These are phyloP conservation scores for Suillus weaverae DNA, from an alignment of 768 basidiomycete genomes.

Conservation along the genomic window DNA sequence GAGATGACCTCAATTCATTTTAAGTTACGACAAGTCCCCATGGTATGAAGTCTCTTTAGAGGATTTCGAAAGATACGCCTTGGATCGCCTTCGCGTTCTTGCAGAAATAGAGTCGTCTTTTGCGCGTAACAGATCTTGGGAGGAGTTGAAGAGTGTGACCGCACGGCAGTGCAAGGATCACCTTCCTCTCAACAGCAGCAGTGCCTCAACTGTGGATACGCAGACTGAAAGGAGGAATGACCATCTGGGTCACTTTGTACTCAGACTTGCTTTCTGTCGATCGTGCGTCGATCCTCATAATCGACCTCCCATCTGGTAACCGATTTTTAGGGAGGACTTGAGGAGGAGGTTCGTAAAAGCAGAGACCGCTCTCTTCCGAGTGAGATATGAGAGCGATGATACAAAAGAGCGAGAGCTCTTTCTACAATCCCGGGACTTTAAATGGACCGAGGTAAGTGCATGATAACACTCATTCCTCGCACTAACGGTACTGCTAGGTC, in stretches of 20 bases:
- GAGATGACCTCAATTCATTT: constrained; percentile 12
- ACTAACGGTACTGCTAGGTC: constrained; percentile 45
- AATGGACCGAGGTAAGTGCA: constrained; percentile 57
- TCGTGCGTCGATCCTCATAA: constrained; percentile 61
- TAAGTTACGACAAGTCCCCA: constrained; percentile 86
- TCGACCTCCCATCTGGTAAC: background rate
- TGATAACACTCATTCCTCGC: background rate
- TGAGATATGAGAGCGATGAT: constrained; percentile 74
- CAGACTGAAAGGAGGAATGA: constrained; percentile 77
- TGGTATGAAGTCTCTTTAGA: constrained; percentile 88
- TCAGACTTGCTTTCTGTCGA: constrained; percentile 92
- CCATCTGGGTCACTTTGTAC: constrained; percentile 89
- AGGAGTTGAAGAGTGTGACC: constrained; percentile 71
- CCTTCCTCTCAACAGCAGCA: constrained; percentile 64
- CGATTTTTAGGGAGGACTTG: constrained; percentile 74
- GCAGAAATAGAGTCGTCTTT: constrained; percentile 90
- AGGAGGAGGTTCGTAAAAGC: constrained; percentile 86
- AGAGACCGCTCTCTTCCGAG: constrained; percentile 79
- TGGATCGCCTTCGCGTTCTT: constrained; percentile 83
- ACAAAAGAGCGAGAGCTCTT: constrained; percentile 62
- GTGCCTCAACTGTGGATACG: constrained; percentile 45
- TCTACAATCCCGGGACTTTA: constrained; percentile 61
- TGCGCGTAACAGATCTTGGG: constrained; percentile 78
- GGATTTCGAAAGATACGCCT: constrained; percentile 90
- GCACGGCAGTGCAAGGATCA: constrained; percentile 68